Conservation (phyloP, 164 flowering plant species). For the Vitis cinerea region DNA sequence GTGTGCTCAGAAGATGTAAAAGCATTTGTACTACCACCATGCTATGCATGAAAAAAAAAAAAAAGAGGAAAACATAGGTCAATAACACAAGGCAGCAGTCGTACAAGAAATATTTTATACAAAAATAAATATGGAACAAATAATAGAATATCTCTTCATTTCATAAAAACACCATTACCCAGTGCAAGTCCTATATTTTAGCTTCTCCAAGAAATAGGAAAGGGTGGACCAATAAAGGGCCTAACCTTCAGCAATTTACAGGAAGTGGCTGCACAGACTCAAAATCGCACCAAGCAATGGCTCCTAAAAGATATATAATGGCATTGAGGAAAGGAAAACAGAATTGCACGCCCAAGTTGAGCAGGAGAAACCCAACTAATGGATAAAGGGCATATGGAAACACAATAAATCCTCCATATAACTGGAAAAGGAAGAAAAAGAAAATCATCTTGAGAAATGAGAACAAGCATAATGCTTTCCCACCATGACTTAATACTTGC, state of each 20-base stretch:
- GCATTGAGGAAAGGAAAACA: neutral
- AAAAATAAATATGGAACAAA: neutral
- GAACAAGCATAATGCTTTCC: too few species aligned
- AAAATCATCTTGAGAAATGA: neutral
- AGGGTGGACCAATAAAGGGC: too few species aligned
- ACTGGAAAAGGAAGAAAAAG: neutral
- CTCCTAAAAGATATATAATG: neutral
- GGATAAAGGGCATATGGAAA: neutral
- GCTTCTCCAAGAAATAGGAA: too few species aligned
- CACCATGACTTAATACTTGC: too few species aligned
- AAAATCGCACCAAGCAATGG: too few species aligned
- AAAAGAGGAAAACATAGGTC: neutral
- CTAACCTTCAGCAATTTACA: too few species aligned
- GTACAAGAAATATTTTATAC: neutral
- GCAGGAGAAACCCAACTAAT: neutral
- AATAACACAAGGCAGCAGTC: neutral
- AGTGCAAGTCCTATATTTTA: too few species aligned
- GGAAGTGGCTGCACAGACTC: too few species aligned
- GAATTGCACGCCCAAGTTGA: neutral
- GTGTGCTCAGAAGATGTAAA: conserved; percentile 79
- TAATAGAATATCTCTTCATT: neutral
- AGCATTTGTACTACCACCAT: conserved; percentile 91
- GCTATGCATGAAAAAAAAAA: conserved; percentile 39
- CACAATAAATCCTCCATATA: neutral
- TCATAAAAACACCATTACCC: neutral